Evolutionary conservation across 1,284 basidiomycete genomes (phyloP).

Genomic region (Ustilago nuda): DNA sequence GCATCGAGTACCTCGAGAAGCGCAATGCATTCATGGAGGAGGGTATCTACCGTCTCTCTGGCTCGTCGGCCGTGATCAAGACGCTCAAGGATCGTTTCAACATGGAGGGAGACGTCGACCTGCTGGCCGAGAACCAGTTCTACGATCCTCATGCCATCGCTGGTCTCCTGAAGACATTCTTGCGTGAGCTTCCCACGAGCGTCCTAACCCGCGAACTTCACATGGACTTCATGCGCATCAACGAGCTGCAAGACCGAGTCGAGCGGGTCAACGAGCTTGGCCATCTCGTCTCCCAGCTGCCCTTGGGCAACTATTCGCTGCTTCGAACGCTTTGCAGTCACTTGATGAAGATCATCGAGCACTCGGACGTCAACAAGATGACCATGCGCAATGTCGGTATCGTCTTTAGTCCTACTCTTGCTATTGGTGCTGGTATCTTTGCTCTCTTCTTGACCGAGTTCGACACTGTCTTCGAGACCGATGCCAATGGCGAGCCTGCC

Average conservation of each 20-base stretch:
- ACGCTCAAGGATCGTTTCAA: constrained; percentile 92
- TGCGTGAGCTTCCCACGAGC: constrained; percentile 64
- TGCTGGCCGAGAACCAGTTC: constrained; percentile 56
- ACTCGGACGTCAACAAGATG: constrained; percentile 94
- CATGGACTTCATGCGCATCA: constrained; percentile 63
- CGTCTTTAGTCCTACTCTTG: constrained; percentile 74
- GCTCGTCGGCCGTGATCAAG: constrained; percentile 83
- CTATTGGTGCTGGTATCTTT: constrained; percentile 65
- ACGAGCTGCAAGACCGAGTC: constrained; percentile 84
- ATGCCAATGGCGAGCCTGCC: constrained; percentile 57
- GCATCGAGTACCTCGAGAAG: constrained; percentile 73
- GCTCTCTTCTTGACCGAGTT: constrained; percentile 64
- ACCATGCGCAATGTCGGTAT: constrained; percentile 98
- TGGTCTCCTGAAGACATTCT: constrained; percentile 65
- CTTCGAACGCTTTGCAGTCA: constrained; percentile 94
- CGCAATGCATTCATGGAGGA: constrained; percentile 95
- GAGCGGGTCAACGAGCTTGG: constrained; percentile 89
- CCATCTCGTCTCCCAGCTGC: constrained; percentile 84
- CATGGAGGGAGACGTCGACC: constrained; percentile 71
- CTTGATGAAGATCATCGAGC: constrained; percentile 92
- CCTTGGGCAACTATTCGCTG: constrained; percentile 91
- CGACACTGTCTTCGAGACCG: constrained; percentile 61
- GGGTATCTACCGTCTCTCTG: constrained; percentile 88
- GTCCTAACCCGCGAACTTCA: constrained; percentile 63
- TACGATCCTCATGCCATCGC: constrained; percentile 66